phyloP scores from a whole-genome alignment of 108 stramenopile genomes.

The Skeletonema grethae region DNA sequence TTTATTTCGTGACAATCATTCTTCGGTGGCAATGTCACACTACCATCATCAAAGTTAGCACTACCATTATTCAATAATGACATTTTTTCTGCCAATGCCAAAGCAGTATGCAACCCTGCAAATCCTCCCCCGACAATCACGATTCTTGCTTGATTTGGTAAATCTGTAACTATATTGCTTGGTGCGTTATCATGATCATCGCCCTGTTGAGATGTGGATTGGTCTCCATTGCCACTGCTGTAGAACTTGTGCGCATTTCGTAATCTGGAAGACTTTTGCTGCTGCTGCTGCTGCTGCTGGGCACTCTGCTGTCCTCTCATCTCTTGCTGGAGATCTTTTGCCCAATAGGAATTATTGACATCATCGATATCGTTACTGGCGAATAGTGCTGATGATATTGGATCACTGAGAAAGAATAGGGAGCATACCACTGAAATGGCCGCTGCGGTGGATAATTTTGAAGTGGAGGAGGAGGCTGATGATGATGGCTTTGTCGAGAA shows the following conservation, averaged over 20 bases:
- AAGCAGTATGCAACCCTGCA: slow-evolving; percentile 36
- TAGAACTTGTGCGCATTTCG: slow-evolving; percentile 16
- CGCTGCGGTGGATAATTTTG: not conserved
- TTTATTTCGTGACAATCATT: not conserved
- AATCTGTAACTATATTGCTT: not conserved
- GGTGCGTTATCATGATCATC: too few species aligned
- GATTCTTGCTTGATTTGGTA: slow-evolving; percentile 18
- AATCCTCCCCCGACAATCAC: slow-evolving; percentile 41
- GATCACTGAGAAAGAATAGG: slow-evolving; percentile 24
- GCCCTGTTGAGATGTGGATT: not conserved
- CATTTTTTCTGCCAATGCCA: slow-evolving; percentile 23
- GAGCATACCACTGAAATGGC: not conserved
- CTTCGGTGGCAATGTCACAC: not conserved
- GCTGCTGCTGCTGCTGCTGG: too few species aligned
- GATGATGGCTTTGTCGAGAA: not conserved
- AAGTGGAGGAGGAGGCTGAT: not conserved
- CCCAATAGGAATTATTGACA: slow-evolving; percentile 34
- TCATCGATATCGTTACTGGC: not conserved
- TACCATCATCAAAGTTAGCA: not conserved
- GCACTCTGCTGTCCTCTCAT: too few species aligned
- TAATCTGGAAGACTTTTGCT: slow-evolving; percentile 6
- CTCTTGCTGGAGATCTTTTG: not conserved
- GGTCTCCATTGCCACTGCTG: not conserved
- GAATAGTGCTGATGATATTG: slow-evolving; percentile 13
- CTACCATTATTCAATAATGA: not conserved